Evolutionary conservation across 1,284 basidiomycete species (phyloP).

Genomic region (Leucoagaricus sp.): DNA sequence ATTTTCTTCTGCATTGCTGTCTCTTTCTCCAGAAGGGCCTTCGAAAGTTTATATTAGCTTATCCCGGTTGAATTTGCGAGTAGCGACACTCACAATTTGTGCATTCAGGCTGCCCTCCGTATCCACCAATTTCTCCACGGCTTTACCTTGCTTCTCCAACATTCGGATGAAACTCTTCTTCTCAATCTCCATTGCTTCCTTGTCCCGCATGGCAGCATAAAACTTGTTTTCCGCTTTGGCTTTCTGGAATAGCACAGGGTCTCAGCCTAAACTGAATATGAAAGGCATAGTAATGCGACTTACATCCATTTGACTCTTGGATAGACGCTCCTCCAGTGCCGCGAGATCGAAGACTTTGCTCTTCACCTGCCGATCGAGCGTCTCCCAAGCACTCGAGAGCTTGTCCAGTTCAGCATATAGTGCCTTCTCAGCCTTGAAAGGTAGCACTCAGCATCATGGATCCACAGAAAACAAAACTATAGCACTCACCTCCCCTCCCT

Average conservation of each 20-base stretch:
- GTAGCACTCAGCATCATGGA: conserved; percentile 5
- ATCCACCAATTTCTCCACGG: conserved; percentile 72
- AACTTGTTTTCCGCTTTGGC: conserved; percentile 96
- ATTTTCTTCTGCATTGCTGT: conserved; percentile 37
- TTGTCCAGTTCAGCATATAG: conserved; percentile 87
- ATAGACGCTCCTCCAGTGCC: conserved; percentile 75
- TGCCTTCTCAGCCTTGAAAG: conserved; percentile 70
- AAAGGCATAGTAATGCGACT: conserved; percentile 20
- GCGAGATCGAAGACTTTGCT: conserved; percentile 85
- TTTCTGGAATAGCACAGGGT: conserved; percentile 40
- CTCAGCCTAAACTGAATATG: conserved; percentile 4
- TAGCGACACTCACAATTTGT: conserved; percentile 54
- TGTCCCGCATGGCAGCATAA: conserved; percentile 88
- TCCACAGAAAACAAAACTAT: background rate
- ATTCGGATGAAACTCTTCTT: conserved; percentile 61
- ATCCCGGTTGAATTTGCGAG: background rate
- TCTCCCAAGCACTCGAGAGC: conserved; percentile 86
- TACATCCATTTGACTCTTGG: conserved; percentile 67
- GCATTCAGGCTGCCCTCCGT: conserved; percentile 58
- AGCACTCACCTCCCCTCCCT: conserved; percentile 49
- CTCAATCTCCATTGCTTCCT: conserved; percentile 82
- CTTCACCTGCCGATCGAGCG: conserved; percentile 81
- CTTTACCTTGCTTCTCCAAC: conserved; percentile 78
- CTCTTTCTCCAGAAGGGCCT: conserved; percentile 56
- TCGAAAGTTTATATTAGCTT: conserved; percentile 2